Evolutionary conservation across 768 basidiomycete genomes (phyloP).

Genomic region (Lentinula sp.): DNA sequence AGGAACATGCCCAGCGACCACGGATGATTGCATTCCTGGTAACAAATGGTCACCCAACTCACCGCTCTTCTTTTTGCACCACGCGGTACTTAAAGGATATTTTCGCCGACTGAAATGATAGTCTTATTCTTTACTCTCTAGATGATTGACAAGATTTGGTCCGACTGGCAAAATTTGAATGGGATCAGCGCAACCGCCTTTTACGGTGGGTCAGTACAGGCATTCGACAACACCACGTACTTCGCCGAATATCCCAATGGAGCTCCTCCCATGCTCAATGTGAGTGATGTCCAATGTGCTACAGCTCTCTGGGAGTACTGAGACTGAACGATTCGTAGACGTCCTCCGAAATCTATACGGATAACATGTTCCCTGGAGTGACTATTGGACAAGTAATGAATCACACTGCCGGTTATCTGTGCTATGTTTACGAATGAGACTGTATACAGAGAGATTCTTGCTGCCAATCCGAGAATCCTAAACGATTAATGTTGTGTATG

Average conservation of each 20-base stretch:
- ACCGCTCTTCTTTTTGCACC: conserved; percentile 1
- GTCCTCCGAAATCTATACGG: conserved; percentile 14
- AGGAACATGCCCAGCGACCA: conserved; percentile 18
- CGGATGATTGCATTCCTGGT: conserved; percentile 12
- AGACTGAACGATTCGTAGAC: not conserved
- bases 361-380: conserved; percentile 18
- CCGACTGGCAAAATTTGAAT: conserved; percentile 4
- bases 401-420: conserved; percentile 23
- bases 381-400: conserved; percentile 21
- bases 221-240: conserved; percentile 3
- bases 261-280: conserved; percentile 4
- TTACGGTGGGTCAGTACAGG: conserved; percentile 2
- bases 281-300: conserved; percentile 22
- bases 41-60: conserved; percentile 12
- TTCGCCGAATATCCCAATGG: conserved; percentile 5
- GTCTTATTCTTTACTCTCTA: not conserved
- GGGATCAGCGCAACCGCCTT: not conserved
- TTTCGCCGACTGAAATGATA: too few species aligned
- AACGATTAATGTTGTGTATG: too few species aligned
- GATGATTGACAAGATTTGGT: conserved; percentile 9
- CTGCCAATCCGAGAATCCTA: too few species aligned
- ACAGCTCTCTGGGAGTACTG: not conserved
- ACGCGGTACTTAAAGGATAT: not conserved
- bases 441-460: too few species aligned
- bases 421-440: conserved; percentile 26